Conservation (phyloP, 1,139 yeast species). For the Pichia sp. region DNA sequence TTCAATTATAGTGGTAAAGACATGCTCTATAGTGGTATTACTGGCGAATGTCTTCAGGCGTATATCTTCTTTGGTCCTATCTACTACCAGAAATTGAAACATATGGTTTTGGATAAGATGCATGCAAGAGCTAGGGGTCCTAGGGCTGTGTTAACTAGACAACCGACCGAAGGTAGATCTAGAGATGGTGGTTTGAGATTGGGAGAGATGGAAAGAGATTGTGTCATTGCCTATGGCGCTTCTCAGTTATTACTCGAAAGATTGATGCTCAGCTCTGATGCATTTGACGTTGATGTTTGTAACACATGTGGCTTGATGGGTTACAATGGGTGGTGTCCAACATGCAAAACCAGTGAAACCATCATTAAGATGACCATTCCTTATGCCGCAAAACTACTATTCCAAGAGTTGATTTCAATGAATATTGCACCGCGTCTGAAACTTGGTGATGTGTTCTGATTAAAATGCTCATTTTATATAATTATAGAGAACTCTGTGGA, state of each 20-base stretch:
- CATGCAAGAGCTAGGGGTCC: conserved; percentile 99
- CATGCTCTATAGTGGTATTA: conserved; percentile 96
- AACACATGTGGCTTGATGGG: conserved; percentile 98
- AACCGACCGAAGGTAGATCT: conserved; percentile 98
- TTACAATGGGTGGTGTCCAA: conserved; percentile 94
- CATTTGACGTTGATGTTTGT: conserved; percentile 95
- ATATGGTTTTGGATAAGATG: conserved; percentile 98
- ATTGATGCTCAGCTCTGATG: conserved; percentile 95
- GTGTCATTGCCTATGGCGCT: conserved; percentile 99
- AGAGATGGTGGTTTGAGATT: conserved; percentile 98
- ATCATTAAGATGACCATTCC: conserved; percentile 95
- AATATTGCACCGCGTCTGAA: conserved; percentile 94
- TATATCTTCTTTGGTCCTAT: conserved; percentile 98
- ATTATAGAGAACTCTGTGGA: background rate
- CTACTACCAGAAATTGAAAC: conserved; percentile 95
- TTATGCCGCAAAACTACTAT: conserved; percentile 90
- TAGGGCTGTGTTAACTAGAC: conserved; percentile 94
- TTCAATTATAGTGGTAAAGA: conserved; percentile 95
- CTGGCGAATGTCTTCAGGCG: conserved; percentile 96
- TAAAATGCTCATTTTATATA: conserved; percentile 19
- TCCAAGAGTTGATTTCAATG: conserved; percentile 96
- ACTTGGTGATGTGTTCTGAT: conserved; percentile 74
- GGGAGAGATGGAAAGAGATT: conserved; percentile 99
- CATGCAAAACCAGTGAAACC: conserved; percentile 83
- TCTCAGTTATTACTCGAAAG: conserved; percentile 91